Percentiles rank a stretch among this genome's conserved stretches.
phyloP scores from a whole-genome alignment of 768 basidiomycete genomes.

The Hypholoma sublateritium region DNA sequence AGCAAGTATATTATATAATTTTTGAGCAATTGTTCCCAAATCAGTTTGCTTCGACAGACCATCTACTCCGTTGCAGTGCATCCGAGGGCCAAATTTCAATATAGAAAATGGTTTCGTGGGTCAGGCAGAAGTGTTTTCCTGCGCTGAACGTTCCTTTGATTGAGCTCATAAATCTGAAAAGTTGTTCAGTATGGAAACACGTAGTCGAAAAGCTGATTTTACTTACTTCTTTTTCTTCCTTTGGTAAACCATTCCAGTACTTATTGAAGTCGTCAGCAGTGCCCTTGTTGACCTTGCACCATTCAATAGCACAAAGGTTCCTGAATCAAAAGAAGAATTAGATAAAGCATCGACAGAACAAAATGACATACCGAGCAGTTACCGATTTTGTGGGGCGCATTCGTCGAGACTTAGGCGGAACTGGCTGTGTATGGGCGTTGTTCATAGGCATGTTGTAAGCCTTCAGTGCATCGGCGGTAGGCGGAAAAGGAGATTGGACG shows the following conservation, averaged over 20 bases:
- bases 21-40: neutral
- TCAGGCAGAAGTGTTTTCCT: neutral
- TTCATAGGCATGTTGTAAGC: neutral
- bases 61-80: too few relatives aligned
- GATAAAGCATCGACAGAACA: neutral
- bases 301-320: neutral
- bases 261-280: neutral
- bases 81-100: too few relatives aligned
- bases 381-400: slow-evolving; percentile 1
- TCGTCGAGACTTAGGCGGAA: neutral
- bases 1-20: neutral
- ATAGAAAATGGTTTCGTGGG: neutral
- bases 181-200: neutral
- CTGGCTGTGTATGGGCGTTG: neutral
- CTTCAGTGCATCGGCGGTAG: neutral
- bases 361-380: neutral
- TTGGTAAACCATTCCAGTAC: neutral
- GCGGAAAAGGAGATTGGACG: neutral
- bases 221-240: neutral
- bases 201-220: neutral
- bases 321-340: neutral
- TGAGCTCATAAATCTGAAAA: neutral
- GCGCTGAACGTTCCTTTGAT: neutral
- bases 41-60: too few relatives aligned
- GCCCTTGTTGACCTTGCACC: slow-evolving; percentile 1